Conservation (phyloP, 495 filamentous ascomycete genomes). For the Lasiosphaeria miniovina region DNA sequence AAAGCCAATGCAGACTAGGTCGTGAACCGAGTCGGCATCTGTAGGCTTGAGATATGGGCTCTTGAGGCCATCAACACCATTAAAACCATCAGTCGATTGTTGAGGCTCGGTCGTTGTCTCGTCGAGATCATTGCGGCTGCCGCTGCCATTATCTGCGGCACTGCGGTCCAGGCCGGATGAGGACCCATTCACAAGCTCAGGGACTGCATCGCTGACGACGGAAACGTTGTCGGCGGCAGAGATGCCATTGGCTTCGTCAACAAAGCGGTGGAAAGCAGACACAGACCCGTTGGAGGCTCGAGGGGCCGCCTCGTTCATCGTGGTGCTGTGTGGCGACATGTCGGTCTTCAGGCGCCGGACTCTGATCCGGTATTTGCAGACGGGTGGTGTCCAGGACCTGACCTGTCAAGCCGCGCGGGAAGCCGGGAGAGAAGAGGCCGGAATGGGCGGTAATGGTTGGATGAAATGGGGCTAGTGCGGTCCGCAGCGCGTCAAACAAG, state of each 20-base stretch:
- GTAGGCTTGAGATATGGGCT: slow-evolving; percentile 22
- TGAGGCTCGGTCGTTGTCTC: background rate
- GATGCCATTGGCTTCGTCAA: slow-evolving; percentile 8
- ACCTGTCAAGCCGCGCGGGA: background rate
- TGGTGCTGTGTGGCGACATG: slow-evolving; percentile 31
- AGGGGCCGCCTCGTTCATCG: slow-evolving; percentile 15
- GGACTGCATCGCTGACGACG: background rate
- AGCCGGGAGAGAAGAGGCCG: slow-evolving; percentile 1
- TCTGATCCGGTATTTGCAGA: background rate
- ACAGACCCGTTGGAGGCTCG: slow-evolving; percentile 9
- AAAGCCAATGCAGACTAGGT: slow-evolving; percentile 89
- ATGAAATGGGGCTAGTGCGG: slow-evolving; percentile 4
- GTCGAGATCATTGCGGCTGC: slow-evolving; percentile 13
- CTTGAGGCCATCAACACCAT: slow-evolving; percentile 6
- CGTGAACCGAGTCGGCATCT: slow-evolving; percentile 57
- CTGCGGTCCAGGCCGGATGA: background rate
- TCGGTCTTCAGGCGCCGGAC: slow-evolving; percentile 2
- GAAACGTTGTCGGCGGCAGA: slow-evolving; percentile 3
- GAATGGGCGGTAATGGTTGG: background rate
- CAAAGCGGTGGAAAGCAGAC: background rate
- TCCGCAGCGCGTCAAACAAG: background rate
- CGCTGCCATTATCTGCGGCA: slow-evolving; percentile 17
- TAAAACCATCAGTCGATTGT: background rate
- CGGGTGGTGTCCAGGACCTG: background rate
- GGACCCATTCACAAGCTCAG: background rate